Base-by-base conservation (phyloP, 2,329 filamentous ascomycete genomes). In the Metarhizium album region DNA sequence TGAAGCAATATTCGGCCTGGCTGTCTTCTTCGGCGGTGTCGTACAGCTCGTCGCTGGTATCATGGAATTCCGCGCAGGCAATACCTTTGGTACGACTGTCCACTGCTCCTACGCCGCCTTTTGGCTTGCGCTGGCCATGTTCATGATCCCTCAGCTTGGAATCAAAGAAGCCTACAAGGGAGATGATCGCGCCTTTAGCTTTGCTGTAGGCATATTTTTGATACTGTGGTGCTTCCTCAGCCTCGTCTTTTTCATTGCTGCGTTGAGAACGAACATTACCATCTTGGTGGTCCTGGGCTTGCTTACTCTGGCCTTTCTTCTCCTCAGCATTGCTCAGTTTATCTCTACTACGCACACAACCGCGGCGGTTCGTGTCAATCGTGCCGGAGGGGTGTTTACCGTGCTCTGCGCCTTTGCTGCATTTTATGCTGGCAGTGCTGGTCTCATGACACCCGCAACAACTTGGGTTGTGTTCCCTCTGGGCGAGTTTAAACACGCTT, bases 11-110 rank as follows among this genome's bases (percentile, higher is more conserved):
- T 67, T 68, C 31, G 66, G 66, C 5, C 51, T 68, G 24, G 65
- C 64, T 24, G 59, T 68, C 48, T 68, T 67, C 49, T 84, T 85
- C 63, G 83, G 83, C 63, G 83, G 83, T 52, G 69, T 84, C 7
- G 75, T 84, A n/a, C 83, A 86, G 64, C 68, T 86, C 60, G 68
- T 84, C 48, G 80, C 82, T 45, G 83, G 83, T 60, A 84, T 86
- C 24, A 69, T 73, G 64, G 64, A 73, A 56, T 73, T 72, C 52
- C 63, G 64, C 13, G 70, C 79, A 9, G 79, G 79, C n/a, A 82
- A 82, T 67, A 81, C 78, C 11, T 82, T 82, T 48, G 79, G 78
- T 70, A 77, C 76, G 29, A 82, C 78, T 6, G 75, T 80, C 8
- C 76, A 82, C 52, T 76, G 74, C 42, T 79, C 75, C 3, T 83